Evolutionary conservation across 208 protist species (phyloP).

Genomic region (Herpetomonas samuelpessoai): DNA sequence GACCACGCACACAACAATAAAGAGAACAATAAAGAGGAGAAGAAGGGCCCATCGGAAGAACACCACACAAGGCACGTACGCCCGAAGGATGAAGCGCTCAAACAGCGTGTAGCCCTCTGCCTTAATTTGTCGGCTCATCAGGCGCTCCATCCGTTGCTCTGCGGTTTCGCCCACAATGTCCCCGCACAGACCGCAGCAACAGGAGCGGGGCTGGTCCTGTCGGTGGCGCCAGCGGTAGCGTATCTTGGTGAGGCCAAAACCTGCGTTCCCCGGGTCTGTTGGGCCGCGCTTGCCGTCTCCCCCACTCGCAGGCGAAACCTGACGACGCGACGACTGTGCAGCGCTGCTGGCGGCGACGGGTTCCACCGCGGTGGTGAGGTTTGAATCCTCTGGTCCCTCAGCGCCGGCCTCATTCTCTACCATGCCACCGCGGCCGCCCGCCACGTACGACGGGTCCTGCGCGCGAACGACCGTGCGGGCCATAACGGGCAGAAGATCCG

Average conservation of each 20-base stretch:
- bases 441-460: slow-evolving; percentile 28
- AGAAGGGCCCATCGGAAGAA: slow-evolving; percentile 19
- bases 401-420: background rate
- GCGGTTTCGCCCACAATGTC: slow-evolving; percentile 19
- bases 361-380: background rate
- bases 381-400: background rate
- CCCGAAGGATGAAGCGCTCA: slow-evolving; percentile 29
- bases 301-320: too few relatives aligned
- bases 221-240: slow-evolving; percentile 28
- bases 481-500: slow-evolving; percentile 21
- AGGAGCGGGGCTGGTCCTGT: background rate
- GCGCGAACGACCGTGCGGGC: slow-evolving; percentile 28
- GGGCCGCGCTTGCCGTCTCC: too few relatives aligned
- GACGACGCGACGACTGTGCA: background rate
- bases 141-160: slow-evolving; percentile 28
- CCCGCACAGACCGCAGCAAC: slow-evolving; percentile 34
- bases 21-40: slow-evolving; percentile 18
- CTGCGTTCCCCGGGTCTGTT: slow-evolving; percentile 18
- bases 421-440: slow-evolving; percentile 8
- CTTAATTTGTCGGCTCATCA: slow-evolving; percentile 28
- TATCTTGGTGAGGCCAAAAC: slow-evolving; percentile 28
- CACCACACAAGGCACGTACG: slow-evolving; percentile 20
- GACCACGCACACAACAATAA: slow-evolving; percentile 21
- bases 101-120: slow-evolving; percentile 39
- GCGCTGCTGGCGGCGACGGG: background rate